Base-by-base conservation (phyloP, 169 alveolate genomes). In the Plasmodium cynomolgi region DNA sequence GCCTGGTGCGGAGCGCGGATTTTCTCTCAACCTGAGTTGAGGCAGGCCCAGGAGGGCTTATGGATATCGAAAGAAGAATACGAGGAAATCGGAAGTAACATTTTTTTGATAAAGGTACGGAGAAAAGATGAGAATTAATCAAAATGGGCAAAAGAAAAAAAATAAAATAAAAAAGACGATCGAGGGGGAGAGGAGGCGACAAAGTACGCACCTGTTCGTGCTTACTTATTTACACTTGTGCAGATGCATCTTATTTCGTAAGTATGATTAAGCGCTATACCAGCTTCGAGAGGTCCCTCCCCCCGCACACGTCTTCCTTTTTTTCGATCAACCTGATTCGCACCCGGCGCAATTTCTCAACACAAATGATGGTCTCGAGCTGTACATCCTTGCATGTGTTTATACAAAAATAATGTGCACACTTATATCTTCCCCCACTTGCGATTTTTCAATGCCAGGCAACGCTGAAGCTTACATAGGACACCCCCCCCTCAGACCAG, bases 51-150 rank as follows among this genome's bases (percentile, higher is more conserved):
- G 37, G 93, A 75, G 31, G 95, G 93, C 50, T 47, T 95, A 39
- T 95, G 97, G 97, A 92, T 95, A 79, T 92, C 97, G 44, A 95
- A 93, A 62, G 96, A 92, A 8, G 97, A 95, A 33, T 95, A 95
- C 71, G 68, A 91, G n/a, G 97, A 95, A 34, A 95, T 90, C 41
- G 97, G 97, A 15, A 83, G 75, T 15, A 95, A 92, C 93, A 92
- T 95, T 50, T 92, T 95, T 73, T 88, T 88, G 71, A 79, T 68
- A 23, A 88, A 88, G 34, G 94, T 80, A 88, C 33, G 75, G 29
- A 20, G 71, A 68, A 50, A 80, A 85, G 79, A 92, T 85, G 71
- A 93, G 58, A 20, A 88, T 39, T 23, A 58, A 54, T 7, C 34
- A 83, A 83, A 54, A 33, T 31, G 34, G 33, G 39, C 26, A 58